These are phyloP conservation scores for Naganishia randhawae DNA, from an alignment of 768 basidiomycete genomes.

Conservation along the genomic window DNA sequence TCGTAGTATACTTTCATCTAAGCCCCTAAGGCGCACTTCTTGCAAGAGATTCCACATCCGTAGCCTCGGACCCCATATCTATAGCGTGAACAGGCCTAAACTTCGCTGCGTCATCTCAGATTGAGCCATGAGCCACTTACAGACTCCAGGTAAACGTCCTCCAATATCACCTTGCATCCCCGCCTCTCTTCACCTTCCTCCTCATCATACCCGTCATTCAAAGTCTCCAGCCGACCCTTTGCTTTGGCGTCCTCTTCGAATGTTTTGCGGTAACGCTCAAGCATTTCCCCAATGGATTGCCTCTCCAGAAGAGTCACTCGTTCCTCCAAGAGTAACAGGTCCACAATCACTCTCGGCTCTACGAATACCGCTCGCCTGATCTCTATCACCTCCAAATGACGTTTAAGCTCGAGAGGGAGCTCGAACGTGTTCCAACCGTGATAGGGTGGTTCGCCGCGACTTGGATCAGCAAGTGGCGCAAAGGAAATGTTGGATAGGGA, in stretches of 20 bases:
- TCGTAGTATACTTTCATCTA: background rate
- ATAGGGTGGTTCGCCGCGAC: constrained; percentile 20
- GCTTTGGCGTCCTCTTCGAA: background rate
- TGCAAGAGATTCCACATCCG: constrained; percentile 14
- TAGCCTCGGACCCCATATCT: constrained; percentile 25
- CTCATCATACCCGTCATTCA: background rate
- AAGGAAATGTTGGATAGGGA: constrained; percentile 20
- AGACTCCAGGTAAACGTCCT: constrained; percentile 27
- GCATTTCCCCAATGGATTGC: background rate
- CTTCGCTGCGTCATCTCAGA: background rate
- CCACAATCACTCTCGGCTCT: constrained; percentile 21
- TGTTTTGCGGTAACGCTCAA: background rate
- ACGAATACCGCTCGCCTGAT: constrained; percentile 24
- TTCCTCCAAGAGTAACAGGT: constrained; percentile 15
- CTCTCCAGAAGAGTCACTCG: background rate
- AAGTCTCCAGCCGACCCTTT: background rate
- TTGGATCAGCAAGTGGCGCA: constrained; percentile 21
- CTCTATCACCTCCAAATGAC: constrained; percentile 8
- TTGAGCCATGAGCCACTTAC: background rate
- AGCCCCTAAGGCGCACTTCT: constrained; percentile 3
- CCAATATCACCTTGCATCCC: constrained; percentile 15
- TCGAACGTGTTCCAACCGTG: constrained; percentile 12
- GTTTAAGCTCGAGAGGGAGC: background rate
- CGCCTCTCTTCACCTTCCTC: constrained; percentile 1
- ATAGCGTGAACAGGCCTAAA: background rate